Percentiles rank a stretch among this genome's conserved stretches.
Evolutionary conservation across 164 flowering plant species (phyloP).

Genomic region (Buxus sempervirens): DNA sequence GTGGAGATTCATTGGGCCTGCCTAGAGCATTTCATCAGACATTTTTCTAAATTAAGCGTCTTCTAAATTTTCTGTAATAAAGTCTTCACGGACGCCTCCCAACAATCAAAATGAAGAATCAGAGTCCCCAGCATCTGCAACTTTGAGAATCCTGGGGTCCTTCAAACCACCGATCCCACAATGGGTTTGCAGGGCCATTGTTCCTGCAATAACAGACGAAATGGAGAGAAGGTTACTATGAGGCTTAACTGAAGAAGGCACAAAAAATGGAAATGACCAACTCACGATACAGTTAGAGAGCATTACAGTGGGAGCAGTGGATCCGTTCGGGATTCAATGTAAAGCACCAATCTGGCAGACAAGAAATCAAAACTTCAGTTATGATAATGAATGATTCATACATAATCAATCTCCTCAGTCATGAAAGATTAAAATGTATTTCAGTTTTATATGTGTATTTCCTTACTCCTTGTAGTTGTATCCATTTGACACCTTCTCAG

Average conservation of each 20-base stretch:
- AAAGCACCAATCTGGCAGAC: conserved; percentile 39
- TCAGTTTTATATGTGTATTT: not conserved
- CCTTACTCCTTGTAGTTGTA: conserved; percentile 76
- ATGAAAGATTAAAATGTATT: not conserved
- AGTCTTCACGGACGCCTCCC: too few species aligned
- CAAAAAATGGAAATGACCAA: not conserved
- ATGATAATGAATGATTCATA: not conserved
- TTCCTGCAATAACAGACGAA: conserved; percentile 38
- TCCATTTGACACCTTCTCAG: conserved; percentile 59
- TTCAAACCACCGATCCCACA: conserved; percentile 80
- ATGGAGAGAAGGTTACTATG: not conserved
- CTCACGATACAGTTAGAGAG: too few species aligned
- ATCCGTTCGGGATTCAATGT: conserved; percentile 56
- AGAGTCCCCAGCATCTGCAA: conserved; percentile 68
- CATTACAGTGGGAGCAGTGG: conserved; percentile 69
- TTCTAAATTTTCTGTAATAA: not conserved
- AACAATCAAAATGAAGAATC: too few species aligned
- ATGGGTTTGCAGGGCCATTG: conserved; percentile 53
- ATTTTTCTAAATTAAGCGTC: not conserved
- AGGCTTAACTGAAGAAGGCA: not conserved
- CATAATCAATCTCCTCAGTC: not conserved
- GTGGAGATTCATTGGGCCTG: too few species aligned
- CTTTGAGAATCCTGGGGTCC: conserved; percentile 57
- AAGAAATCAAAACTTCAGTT: not conserved
- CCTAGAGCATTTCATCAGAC: conserved; percentile 9